phyloP scores from a whole-genome alignment of 768 basidiomycete genomes.

The Tremella yokohamensis region DNA sequence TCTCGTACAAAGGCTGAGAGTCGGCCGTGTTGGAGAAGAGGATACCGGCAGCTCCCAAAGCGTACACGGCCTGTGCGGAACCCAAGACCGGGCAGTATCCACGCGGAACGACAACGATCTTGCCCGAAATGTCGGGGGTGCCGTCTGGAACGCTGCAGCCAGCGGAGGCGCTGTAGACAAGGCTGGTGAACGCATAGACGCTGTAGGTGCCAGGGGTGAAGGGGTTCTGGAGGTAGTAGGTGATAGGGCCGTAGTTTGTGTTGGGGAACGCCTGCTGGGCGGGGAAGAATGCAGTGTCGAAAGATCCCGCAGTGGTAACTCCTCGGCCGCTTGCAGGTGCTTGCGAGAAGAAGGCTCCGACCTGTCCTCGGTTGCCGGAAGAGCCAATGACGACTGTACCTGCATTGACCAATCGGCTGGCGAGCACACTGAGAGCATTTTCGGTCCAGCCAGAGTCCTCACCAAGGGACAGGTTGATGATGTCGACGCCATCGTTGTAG shows the following conservation, averaged over 20 bases:
- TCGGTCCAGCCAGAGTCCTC: conserved; percentile 64
- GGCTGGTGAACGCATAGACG: conserved; percentile 62
- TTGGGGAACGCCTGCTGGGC: conserved; percentile 59
- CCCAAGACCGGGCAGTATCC: conserved; percentile 61
- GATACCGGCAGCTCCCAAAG: conserved; percentile 26
- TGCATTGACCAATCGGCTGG: conserved; percentile 59
- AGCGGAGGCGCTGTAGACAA: conserved; percentile 59
- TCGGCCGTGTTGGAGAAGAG: conserved; percentile 28
- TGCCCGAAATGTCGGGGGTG: conserved; percentile 59
- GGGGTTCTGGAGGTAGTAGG: conserved; percentile 59
- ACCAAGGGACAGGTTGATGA: conserved; percentile 67
- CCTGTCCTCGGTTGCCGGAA: conserved; percentile 60
- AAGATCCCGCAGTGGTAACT: conserved; percentile 56
- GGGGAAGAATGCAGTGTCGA: conserved; percentile 57
- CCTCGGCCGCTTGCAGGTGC: conserved; percentile 58
- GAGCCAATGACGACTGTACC: conserved; percentile 66
- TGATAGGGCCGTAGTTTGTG: conserved; percentile 52
- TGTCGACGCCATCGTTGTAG: conserved; percentile 58
- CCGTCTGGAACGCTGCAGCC: conserved; percentile 61
- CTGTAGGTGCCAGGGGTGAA: conserved; percentile 56
- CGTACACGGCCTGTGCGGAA: conserved; percentile 51
- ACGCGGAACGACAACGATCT: conserved; percentile 60
- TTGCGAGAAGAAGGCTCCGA: conserved; percentile 63
- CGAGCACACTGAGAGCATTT: conserved; percentile 58
- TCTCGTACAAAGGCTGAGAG: conserved; percentile 29